phyloP scores from a whole-genome alignment of 768 basidiomycete genomes.

The Hemileccinum impolitum region DNA sequence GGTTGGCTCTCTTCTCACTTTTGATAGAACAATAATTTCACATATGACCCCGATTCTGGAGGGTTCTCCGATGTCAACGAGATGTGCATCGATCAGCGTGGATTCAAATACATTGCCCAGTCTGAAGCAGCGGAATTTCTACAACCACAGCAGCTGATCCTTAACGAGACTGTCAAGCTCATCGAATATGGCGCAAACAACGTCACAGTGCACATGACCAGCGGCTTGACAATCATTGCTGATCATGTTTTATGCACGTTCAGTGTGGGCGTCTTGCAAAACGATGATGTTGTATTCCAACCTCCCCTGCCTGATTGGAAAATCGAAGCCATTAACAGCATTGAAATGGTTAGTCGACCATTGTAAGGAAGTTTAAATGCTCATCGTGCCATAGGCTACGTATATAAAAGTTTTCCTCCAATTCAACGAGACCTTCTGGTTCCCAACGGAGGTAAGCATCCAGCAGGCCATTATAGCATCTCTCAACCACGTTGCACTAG shows the following conservation, averaged over 20 bases:
- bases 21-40: conserved; percentile 59
- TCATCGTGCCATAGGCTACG: conserved; percentile 35
- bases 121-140: conserved; percentile 57
- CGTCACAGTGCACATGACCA: conserved; percentile 45
- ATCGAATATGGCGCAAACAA: conserved; percentile 45
- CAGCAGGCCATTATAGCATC: background rate
- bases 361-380: background rate
- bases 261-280: conserved; percentile 67
- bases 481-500: conserved; percentile 6
- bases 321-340: conserved; percentile 57
- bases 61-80: conserved; percentile 56
- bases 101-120: conserved; percentile 57
- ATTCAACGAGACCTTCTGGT: conserved; percentile 62
- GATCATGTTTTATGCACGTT: conserved; percentile 67
- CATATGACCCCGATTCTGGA: conserved; percentile 46
- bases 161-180: conserved; percentile 48
- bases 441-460: conserved; percentile 37
- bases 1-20: conserved; percentile 2
- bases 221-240: conserved; percentile 43
- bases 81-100: conserved; percentile 60
- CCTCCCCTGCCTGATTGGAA: conserved; percentile 62
- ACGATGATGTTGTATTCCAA: conserved; percentile 54
- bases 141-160: conserved; percentile 41
- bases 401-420: conserved; percentile 70
- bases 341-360: conserved; percentile 48